phyloP scores from a whole-genome alignment of 2,329 filamentous ascomycete genomes.

The Zelopaecilomyces penicillatus region DNA sequence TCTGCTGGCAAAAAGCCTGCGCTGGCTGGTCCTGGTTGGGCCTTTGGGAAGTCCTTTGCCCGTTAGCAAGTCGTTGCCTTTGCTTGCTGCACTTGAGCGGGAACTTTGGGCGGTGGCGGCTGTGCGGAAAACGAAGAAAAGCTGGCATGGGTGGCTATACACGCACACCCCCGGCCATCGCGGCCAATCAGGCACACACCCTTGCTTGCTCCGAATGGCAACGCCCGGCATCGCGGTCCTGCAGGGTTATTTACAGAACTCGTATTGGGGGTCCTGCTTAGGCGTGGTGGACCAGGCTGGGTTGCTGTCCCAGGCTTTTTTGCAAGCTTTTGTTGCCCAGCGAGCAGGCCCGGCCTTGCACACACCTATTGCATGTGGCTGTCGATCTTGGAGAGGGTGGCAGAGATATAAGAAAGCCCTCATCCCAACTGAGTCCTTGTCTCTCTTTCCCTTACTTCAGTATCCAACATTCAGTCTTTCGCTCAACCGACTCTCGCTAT shows the following conservation, averaged over 20 bases:
- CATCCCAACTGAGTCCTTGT: conserved; percentile 3
- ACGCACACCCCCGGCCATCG: conserved; percentile 4
- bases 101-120: background rate
- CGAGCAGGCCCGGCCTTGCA: background rate
- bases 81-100: background rate
- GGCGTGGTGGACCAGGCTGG: background rate
- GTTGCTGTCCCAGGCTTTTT: background rate
- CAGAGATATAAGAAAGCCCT: conserved; percentile 10
- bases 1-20: too few relatives aligned
- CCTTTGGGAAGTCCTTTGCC: too few relatives aligned
- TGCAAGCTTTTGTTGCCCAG: background rate
- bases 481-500: conserved; percentile 4
- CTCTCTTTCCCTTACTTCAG: conserved; percentile 4
- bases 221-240: conserved; percentile 1
- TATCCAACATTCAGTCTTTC: conserved; percentile 8
- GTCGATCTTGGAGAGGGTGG: background rate
- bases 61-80: too few relatives aligned
- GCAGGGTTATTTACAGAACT: conserved; percentile 12
- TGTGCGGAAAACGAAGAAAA: background rate
- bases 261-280: conserved; percentile 9
- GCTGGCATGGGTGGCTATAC: too few relatives aligned
- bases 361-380: background rate
- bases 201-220: background rate
- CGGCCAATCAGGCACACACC: background rate
- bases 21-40: too few relatives aligned